Evolutionary conservation across 148 eudicot species (phyloP).

Genomic region (Camellia japonica): DNA sequence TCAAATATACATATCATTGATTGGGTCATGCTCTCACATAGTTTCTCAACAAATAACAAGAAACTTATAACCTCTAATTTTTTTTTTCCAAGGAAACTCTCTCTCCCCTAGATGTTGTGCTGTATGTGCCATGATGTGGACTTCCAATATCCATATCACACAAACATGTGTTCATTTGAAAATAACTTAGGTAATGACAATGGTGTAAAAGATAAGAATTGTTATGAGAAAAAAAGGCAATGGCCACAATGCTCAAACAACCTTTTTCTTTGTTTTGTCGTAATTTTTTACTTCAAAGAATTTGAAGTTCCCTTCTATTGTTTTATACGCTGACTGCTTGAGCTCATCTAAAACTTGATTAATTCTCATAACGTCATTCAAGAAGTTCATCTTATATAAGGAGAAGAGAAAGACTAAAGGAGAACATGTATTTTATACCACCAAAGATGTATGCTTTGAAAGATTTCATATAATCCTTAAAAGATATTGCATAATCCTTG

Average conservation of each 20-base stretch:
- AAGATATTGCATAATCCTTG: slow-evolving; percentile 48
- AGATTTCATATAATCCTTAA: slow-evolving; percentile 47
- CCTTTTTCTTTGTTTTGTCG: not conserved
- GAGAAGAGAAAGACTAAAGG: not conserved
- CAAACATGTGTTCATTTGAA: not conserved
- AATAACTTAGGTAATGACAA: not conserved
- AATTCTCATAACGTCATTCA: not conserved
- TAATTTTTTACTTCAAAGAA: not conserved
- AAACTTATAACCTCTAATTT: not conserved
- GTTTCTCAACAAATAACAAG: slow-evolving; percentile 4
- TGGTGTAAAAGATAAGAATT: not conserved
- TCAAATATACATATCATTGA: too few species aligned
- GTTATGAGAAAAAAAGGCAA: not conserved
- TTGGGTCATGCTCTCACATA: not conserved
- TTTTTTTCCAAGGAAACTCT: not conserved
- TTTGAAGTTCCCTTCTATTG: not conserved
- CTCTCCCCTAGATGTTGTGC: not conserved
- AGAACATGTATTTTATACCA: slow-evolving; percentile 39
- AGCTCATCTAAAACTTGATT: not conserved
- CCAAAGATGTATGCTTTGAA: slow-evolving; percentile 41
- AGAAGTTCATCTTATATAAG: not conserved
- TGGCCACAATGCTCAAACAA: not conserved
- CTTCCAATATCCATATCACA: not conserved
- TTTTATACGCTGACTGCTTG: not conserved
- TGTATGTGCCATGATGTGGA: not conserved